Evolutionary conservation across 768 basidiomycete genomes (phyloP), one percentile per base, ranked within the genome.

Genomic region (Udeniomyces megalosporus): DNA sequence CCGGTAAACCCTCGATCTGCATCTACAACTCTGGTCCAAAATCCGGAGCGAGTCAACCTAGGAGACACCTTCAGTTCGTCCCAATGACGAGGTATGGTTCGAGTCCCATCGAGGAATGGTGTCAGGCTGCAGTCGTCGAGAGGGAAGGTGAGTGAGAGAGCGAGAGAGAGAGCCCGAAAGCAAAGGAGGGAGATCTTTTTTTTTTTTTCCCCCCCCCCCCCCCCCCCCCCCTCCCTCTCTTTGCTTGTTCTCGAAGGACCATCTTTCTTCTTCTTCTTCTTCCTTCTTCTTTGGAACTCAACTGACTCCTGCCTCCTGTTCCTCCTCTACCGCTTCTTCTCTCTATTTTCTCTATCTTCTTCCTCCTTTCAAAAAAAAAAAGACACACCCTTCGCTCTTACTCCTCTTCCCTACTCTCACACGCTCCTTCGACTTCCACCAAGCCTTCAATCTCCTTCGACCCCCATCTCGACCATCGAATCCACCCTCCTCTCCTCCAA

Each of bases 101-200:
- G 35, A 17, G 56, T 15, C 63, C 58, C 20, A 45, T 65, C 22
- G 63, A 65, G 8, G 58, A 65, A 38, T 65, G 63, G 63, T 47
- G 49, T 10, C 4, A 17, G 3, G 35, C 26, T 17, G 58, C 58
- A 1, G 45, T 52, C 29, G 45, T 65, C 10, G 63, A 60, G 24
- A 51, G 53, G n/a, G 52, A 60, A 17, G 63, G 58, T 65, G n/a
- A 31, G 63, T n/a, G n/a, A n/a, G n/a, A n/a, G n/a, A n/a, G n/a
- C n/a, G n/a, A n/a, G n/a, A n/a, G n/a, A n/a, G n/a, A n/a, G n/a
- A n/a, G n/a, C n/a, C n/a, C n/a, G n/a, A n/a, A n/a, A n/a, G n/a
- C n/a, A n/a, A n/a, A n/a, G n/a, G n/a, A n/a, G n/a, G n/a, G n/a
- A n/a, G n/a, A n/a, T n/a, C n/a, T n/a, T n/a, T n/a, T 54, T 26